A percentile compares a stretch with the other conserved stretches of the same genome.
Evolutionary conservation across 345 rosid species (phyloP).

Genomic region (Populus simonii): DNA sequence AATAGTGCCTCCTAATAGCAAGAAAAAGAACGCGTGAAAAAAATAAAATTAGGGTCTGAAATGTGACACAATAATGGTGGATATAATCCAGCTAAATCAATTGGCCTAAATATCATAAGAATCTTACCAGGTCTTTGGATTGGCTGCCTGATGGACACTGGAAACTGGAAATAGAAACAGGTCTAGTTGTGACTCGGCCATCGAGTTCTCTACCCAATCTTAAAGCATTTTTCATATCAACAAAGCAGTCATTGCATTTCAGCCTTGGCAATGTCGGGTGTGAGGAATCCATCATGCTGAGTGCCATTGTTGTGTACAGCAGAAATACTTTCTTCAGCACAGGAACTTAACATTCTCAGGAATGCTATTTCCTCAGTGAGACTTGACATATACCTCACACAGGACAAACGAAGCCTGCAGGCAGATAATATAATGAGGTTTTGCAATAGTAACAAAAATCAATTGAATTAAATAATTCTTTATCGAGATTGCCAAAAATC

Average conservation of each 20-base stretch:
- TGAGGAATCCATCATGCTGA: constrained; percentile 36
- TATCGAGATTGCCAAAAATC: background rate
- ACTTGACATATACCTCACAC: constrained; percentile 45
- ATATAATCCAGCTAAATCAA: background rate
- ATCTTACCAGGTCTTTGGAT: constrained; percentile 30
- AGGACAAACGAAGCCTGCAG: constrained; percentile 44
- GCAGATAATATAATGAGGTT: background rate
- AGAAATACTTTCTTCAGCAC: constrained; percentile 32
- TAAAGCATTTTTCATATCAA: constrained; percentile 13
- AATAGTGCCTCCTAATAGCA: background rate
- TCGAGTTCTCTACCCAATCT: constrained; percentile 17
- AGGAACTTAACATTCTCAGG: constrained; percentile 26
- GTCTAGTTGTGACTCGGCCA: constrained; percentile 6
- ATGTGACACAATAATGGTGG: background rate
- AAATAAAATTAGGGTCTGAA: background rate
- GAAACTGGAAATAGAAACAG: constrained; percentile 19
- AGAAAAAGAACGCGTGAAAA: background rate
- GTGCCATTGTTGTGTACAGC: constrained; percentile 34
- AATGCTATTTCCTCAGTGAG: constrained; percentile 29
- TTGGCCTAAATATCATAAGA: background rate
- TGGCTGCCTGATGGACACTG: constrained; percentile 22
- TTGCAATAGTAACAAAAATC: background rate
- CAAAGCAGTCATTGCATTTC: background rate
- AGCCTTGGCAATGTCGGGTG: constrained; percentile 25
- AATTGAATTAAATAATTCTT: background rate